Evolutionary conservation across 768 basidiomycete genomes (phyloP).

Genomic region (Agaricus sinodeliciosus): DNA sequence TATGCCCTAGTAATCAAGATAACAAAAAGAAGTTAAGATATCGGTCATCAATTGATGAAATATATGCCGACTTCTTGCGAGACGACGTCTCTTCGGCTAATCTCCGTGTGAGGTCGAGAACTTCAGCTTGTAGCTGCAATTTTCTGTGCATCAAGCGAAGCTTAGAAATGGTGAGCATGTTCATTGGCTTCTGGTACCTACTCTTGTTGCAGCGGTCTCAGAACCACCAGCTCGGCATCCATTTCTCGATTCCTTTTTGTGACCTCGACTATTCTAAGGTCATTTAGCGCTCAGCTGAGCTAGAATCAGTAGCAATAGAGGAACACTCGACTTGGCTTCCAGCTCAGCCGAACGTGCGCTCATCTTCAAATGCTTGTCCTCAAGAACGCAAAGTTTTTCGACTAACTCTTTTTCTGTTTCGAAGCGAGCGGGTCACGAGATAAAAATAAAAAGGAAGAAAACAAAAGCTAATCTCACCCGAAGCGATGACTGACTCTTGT

Average conservation of each 20-base stretch:
- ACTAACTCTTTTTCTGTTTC: constrained; percentile 16
- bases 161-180: not conserved
- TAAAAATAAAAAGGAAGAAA: not conserved
- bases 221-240: constrained; percentile 10
- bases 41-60: not conserved
- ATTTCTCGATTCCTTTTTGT: constrained; percentile 9
- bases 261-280: constrained; percentile 11
- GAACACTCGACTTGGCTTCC: constrained; percentile 16
- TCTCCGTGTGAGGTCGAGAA: not conserved
- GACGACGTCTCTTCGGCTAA: not conserved
- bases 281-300: not conserved
- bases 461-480: constrained; percentile 9
- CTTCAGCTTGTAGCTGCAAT: not conserved
- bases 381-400: constrained; percentile 19
- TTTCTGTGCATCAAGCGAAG: not conserved
- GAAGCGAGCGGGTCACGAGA: constrained; percentile 9
- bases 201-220: constrained; percentile 18
- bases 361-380: constrained; percentile 21
- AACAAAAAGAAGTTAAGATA: not conserved
- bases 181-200: not conserved
- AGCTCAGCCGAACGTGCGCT: constrained; percentile 17
- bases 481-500: constrained; percentile 1
- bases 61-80: not conserved
- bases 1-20: not conserved
- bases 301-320: not conserved